Evolutionary conservation across 495 filamentous ascomycete genomes (phyloP).

Genomic region (Cercophora samala): DNA sequence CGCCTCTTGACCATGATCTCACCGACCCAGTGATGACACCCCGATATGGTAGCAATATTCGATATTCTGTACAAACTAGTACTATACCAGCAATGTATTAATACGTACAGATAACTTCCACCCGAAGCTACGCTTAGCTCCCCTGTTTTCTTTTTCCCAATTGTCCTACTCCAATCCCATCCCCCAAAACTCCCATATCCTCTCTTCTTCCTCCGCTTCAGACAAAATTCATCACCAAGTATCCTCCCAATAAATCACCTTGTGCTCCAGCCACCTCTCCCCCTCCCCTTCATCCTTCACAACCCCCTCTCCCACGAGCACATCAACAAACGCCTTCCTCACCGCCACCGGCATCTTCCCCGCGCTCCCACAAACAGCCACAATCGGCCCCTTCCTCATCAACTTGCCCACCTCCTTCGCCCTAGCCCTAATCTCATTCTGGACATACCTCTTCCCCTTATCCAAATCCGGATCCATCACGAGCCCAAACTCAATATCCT

Average conservation of each 20-base stretch:
- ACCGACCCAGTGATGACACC: no score
- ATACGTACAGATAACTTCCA: no score
- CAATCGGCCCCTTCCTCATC: slow-evolving; percentile 39
- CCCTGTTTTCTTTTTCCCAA: background rate
- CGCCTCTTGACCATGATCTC: no score
- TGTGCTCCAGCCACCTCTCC: slow-evolving; percentile 27
- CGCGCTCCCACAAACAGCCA: slow-evolving; percentile 78
- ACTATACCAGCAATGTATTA: no score
- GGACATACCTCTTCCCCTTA: slow-evolving; percentile 75
- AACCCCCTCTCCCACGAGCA: slow-evolving; percentile 44
- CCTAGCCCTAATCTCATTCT: slow-evolving; percentile 70
- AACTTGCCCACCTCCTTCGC: slow-evolving; percentile 54
- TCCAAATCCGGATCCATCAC: slow-evolving; percentile 26
- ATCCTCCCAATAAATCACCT: slow-evolving; percentile 45
- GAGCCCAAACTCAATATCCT: background rate
- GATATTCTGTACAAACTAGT: no score
- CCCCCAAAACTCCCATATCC: no score
- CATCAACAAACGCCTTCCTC: slow-evolving; percentile 72
- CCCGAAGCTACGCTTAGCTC: background rate
- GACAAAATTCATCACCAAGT: slow-evolving; percentile 38
- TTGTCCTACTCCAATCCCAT: no score
- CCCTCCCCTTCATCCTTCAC: slow-evolving; percentile 29
- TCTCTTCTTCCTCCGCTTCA: background rate
- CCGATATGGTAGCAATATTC: no score
- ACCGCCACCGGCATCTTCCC: slow-evolving; percentile 89